These are phyloP conservation scores for Aphanomyces invadans DNA, from an alignment of 352 stramenopile species.

Conservation along the genomic window DNA sequence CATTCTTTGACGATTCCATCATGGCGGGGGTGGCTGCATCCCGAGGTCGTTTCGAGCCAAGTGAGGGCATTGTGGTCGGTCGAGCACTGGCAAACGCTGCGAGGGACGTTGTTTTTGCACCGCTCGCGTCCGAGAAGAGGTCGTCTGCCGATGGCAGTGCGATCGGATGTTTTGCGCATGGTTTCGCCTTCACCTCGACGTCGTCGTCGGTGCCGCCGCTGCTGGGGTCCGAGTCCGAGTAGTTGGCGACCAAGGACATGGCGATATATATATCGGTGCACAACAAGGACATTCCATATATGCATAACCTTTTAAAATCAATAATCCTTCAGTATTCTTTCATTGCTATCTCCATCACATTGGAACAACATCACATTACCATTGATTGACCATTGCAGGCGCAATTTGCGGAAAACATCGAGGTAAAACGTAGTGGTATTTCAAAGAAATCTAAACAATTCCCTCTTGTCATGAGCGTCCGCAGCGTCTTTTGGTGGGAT, in stretches of 20 bases:
- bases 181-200: slow-evolving; percentile 1
- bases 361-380: too few species aligned
- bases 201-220: background rate
- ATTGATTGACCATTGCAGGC: too few species aligned
- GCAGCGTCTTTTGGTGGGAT: too few species aligned
- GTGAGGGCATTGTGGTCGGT: background rate
- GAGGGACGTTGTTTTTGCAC: background rate
- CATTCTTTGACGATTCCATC: slow-evolving; percentile 1
- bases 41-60: background rate
- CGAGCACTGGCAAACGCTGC: background rate
- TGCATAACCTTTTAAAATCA: background rate
- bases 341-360: too few species aligned
- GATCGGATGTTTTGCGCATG: slow-evolving; percentile 8
- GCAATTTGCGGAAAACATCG: too few species aligned
- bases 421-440: too few species aligned
- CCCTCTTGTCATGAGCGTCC: too few species aligned
- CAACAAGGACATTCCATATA: slow-evolving; percentile 24
- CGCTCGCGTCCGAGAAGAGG: slow-evolving; percentile 11
- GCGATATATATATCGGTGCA: slow-evolving; percentile 14
- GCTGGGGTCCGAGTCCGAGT: slow-evolving; percentile 19
- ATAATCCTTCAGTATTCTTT: too few species aligned
- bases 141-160: slow-evolving; percentile 17
- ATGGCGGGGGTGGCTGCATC: background rate
- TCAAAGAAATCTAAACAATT: too few species aligned
- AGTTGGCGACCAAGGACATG: slow-evolving; percentile 23